Conservation (phyloP, 176 grass and related monocot genomes). For the Poa pratensis region DNA sequence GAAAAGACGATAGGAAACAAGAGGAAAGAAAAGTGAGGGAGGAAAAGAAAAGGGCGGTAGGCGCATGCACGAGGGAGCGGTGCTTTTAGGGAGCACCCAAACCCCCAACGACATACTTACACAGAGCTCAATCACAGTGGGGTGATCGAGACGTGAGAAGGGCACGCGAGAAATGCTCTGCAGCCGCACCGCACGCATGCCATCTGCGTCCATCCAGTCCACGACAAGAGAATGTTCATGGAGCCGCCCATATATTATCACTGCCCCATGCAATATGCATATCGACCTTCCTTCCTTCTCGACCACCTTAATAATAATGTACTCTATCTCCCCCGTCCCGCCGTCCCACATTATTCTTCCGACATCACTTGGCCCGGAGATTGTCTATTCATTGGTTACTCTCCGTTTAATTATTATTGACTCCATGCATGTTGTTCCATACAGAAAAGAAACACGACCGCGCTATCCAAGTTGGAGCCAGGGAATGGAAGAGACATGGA, state of each 20-base stretch:
- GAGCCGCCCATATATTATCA: slow-evolving; percentile 19
- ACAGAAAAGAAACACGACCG: neutral
- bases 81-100: slow-evolving; percentile 51
- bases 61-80: neutral
- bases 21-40: neutral
- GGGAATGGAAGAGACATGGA: slow-evolving; percentile 42
- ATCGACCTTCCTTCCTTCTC: neutral
- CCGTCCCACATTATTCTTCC: neutral
- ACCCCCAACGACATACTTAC: slow-evolving; percentile 4
- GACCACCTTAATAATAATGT: neutral
- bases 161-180: slow-evolving; percentile 15
- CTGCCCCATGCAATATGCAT: neutral
- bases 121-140: neutral
- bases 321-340: neutral
- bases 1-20: slow-evolving; percentile 20
- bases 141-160: slow-evolving; percentile 10
- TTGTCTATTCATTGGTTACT: neutral
- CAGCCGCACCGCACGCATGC: slow-evolving; percentile 51
- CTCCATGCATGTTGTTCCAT: neutral
- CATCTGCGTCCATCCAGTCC: slow-evolving; percentile 44
- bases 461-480: slow-evolving; percentile 13
- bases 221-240: slow-evolving; percentile 43
- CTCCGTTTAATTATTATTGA: neutral
- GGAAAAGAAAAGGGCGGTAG: neutral
- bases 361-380: neutral